A percentile compares a stretch with the other conserved stretches of the same genome.
Conservation (phyloP, 768 basidiomycete genomes). For the Gautieria morchelliformis region DNA sequence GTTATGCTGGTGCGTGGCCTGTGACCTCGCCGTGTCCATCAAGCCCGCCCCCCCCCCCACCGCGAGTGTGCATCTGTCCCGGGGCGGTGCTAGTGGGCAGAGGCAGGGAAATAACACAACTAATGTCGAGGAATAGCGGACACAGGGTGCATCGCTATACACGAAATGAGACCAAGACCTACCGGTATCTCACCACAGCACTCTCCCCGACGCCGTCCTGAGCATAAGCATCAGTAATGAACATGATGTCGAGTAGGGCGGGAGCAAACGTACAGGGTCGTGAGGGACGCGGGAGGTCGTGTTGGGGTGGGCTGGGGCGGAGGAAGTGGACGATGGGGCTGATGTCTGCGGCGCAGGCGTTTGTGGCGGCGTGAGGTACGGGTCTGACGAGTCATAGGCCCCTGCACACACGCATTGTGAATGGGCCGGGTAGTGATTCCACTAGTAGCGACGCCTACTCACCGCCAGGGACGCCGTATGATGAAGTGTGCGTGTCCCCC, state of each 20-base stretch:
- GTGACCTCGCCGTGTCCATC: neutral
- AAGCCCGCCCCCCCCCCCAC: neutral
- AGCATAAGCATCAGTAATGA: neutral
- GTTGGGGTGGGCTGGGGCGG: neutral
- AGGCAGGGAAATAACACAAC: neutral
- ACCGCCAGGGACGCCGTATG: neutral
- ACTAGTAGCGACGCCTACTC: neutral
- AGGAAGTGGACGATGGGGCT: neutral
- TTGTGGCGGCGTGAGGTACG: neutral
- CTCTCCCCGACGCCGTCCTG: neutral
- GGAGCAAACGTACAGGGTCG: neutral
- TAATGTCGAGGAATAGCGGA: neutral
- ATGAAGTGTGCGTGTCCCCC: neutral
- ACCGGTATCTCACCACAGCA: neutral
- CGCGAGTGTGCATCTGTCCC: neutral
- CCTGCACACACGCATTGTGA: neutral
- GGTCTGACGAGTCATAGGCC: neutral
- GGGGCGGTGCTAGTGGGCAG: neutral
- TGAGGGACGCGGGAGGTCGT: neutral
- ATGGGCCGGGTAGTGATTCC: too few relatives aligned
- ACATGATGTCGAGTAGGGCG: neutral
- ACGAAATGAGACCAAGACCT: neutral
- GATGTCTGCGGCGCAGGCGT: neutral
- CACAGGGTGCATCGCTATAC: neutral
- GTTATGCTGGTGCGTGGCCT: neutral